These are phyloP conservation scores for Ostreobium quekettii DNA, from an alignment of 139 green algal genomes.

Conservation along the genomic window DNA sequence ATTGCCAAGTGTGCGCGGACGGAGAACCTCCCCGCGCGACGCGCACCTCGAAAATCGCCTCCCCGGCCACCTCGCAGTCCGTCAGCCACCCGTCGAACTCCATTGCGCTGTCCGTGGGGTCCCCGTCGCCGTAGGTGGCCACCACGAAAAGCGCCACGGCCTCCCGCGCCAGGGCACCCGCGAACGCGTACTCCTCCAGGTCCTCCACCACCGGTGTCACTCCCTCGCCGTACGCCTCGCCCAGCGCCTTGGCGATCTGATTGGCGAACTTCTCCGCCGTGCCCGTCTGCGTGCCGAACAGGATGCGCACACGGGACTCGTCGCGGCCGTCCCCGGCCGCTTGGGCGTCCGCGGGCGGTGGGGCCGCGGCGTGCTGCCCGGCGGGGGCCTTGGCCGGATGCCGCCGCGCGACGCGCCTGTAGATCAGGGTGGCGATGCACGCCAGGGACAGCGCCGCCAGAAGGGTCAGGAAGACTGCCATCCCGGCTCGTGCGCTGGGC, in stretches of 20 bases:
- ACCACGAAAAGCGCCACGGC: slow-evolving; percentile 71
- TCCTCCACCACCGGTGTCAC: slow-evolving; percentile 57
- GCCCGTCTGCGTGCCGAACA: slow-evolving; percentile 58
- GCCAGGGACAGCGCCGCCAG: too few species aligned
- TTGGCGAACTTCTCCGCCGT: slow-evolving; percentile 87
- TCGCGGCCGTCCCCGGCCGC: too few species aligned
- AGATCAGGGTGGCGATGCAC: too few species aligned
- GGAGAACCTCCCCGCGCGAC: too few species aligned
- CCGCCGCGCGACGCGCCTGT: too few species aligned
- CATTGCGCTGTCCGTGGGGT: slow-evolving; percentile 86
- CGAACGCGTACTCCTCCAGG: slow-evolving; percentile 51
- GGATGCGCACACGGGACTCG: slow-evolving; percentile 4
- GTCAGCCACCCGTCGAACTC: slow-evolving; percentile 78
- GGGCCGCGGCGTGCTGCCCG: too few species aligned
- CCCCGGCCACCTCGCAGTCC: neutral
- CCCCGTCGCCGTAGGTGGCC: slow-evolving; percentile 95
- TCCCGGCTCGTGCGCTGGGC: too few species aligned
- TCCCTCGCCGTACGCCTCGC: slow-evolving; percentile 43
- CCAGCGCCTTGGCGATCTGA: slow-evolving; percentile 46
- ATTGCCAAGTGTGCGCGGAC: too few species aligned
- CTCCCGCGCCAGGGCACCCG: slow-evolving; percentile 48
- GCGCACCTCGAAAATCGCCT: neutral
- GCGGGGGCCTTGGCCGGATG: too few species aligned
- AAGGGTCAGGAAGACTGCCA: too few species aligned
- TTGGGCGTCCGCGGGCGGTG: too few species aligned